Base-by-base conservation (phyloP, 2,329 filamentous ascomycete genomes). In the Colletotrichum gloeosporioides region DNA sequence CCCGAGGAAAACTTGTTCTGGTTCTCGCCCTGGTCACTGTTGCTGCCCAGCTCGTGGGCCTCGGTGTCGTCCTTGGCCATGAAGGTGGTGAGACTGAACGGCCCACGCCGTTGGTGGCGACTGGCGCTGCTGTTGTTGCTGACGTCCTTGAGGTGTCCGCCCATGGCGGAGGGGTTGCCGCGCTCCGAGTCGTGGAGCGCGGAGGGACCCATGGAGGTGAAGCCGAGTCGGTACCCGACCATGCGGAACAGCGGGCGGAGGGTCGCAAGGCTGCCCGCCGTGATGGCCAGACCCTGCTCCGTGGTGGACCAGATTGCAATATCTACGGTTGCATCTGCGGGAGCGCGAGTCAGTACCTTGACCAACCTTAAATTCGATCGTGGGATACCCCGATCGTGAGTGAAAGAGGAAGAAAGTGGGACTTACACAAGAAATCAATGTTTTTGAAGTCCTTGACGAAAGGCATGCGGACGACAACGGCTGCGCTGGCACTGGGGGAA, bases 251-350 rank as follows among this genome's bases (percentile, higher is more conserved):
- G 82, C 2, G 89, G 89, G 4, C 88, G 86, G 12, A 90, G 82
- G 0, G 88, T 89, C 10, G 87, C 86, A 16, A 88, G 84, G 34
- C 85, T 86, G 29, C 86, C 87, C 18, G 88, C 88, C 9, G 86
- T 86, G 78, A 90, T 86, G 63, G 87, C 87, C 3, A 90, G 83
- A n/a, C 86, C 87, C 44, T 86, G 82, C 73, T 90, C 89, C 13
- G 86, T 82, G 2, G 85, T 87, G 4, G 88, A 88, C 87, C 88
- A 90, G 78, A 89, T 87, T 22, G 87, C 87, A 69, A 89, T 86
- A 75, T 86, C 84, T 69, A 84, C 74, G 0, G 87, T 88, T 57
- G 84, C 84, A 80, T 80, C 85, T 84, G 68, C 18, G 32, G 27
- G 27, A n/a, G 39, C 66, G 32, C 63, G 61, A 72, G 55, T 72